Evolutionary conservation across 179 eudicot genomes (phyloP).

Genomic region (Silene noctiflora): DNA sequence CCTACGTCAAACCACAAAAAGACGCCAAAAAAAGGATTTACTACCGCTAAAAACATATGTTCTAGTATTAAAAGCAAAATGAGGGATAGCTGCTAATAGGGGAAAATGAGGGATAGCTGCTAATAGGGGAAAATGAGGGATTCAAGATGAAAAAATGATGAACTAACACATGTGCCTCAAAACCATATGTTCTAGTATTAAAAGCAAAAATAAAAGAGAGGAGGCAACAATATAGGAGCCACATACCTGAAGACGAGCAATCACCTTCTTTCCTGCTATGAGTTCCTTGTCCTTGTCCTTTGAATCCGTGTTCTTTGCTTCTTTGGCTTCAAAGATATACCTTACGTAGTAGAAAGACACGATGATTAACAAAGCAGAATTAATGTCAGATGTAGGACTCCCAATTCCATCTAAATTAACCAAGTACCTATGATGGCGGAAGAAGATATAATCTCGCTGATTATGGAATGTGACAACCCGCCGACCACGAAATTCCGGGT

Average conservation of each 20-base stretch:
- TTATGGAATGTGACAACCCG: conserved; percentile 95
- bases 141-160: background rate
- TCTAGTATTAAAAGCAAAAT: too few species aligned
- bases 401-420: background rate
- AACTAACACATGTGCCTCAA: too few species aligned
- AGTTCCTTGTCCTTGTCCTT: conserved; percentile 41
- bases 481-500: conserved; percentile 88
- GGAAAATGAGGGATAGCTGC: too few species aligned
- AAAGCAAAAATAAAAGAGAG: background rate
- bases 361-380: conserved; percentile 7
- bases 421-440: conserved; percentile 89
- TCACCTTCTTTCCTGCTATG: conserved; percentile 44
- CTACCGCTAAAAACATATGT: conserved; percentile 3
- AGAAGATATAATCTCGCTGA: conserved; percentile 92
- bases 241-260: conserved; percentile 83
- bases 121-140: background rate
- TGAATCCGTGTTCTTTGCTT: conserved; percentile 44
- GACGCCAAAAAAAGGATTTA: background rate
- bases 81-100: too few species aligned
- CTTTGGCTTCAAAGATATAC: conserved; percentile 74
- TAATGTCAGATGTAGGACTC: background rate
- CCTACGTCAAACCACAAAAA: background rate
- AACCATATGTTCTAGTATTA: background rate
- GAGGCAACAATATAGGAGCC: conserved; percentile 1
- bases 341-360: conserved; percentile 30